Evolutionary conservation across 2,329 filamentous ascomycete genomes (phyloP).

Genomic region (Claviceps monticola): DNA sequence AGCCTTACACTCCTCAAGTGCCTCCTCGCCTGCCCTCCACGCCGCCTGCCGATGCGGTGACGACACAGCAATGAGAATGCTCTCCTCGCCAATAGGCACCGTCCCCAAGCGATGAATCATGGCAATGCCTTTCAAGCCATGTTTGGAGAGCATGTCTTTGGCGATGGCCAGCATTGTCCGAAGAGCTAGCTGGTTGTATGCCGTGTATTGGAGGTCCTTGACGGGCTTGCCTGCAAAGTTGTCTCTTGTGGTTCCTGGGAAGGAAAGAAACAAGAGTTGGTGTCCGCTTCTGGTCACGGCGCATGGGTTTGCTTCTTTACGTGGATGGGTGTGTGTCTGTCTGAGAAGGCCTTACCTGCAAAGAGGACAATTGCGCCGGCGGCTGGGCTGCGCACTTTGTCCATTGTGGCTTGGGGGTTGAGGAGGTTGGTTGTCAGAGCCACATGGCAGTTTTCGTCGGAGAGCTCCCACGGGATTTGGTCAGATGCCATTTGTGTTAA

Average conservation of each 20-base stretch:
- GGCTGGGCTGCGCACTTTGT: slow-evolving; percentile 55
- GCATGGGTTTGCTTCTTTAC: background rate
- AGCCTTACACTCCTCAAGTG: slow-evolving; percentile 73
- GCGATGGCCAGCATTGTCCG: slow-evolving; percentile 54
- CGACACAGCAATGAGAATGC: slow-evolving; percentile 78
- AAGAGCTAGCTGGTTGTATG: slow-evolving; percentile 59
- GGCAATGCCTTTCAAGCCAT: slow-evolving; percentile 57
- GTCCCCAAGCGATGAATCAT: slow-evolving; percentile 75
- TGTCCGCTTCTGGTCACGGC: background rate
- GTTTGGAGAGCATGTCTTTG: slow-evolving; percentile 38
- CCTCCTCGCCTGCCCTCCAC: slow-evolving; percentile 81
- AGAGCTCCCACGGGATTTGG: slow-evolving; percentile 23
- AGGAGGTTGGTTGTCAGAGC: slow-evolving; percentile 52
- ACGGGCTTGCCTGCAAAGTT: slow-evolving; percentile 60
- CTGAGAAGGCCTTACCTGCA: slow-evolving; percentile 37
- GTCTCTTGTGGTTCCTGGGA: slow-evolving; percentile 59
- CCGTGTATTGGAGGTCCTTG: slow-evolving; percentile 58
- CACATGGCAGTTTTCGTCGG: slow-evolving; percentile 45
- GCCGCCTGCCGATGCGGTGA: slow-evolving; percentile 71
- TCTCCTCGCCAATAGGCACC: slow-evolving; percentile 85
- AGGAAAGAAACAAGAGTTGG: background rate
- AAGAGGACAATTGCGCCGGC: slow-evolving; percentile 69
- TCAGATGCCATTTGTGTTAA: slow-evolving; percentile 5
- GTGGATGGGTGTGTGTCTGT: background rate
- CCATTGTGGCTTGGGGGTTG: slow-evolving; percentile 42